These are phyloP conservation scores for Pleurotus tuber-regium DNA, from an alignment of 768 basidiomycete genomes.

Conservation along the genomic window DNA sequence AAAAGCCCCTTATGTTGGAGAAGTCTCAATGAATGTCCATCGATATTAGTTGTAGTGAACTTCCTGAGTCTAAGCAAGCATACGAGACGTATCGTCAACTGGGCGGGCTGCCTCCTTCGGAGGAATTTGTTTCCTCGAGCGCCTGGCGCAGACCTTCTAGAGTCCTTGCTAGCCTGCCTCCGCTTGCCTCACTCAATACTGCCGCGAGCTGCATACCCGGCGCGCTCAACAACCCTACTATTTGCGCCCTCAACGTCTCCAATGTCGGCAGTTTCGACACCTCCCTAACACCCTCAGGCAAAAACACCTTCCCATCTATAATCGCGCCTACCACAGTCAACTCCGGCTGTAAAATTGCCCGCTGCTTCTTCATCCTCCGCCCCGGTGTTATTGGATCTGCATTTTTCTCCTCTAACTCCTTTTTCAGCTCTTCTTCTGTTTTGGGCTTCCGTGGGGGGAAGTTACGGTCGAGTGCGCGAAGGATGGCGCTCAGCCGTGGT, in stretches of 20 bases:
- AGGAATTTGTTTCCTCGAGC: constrained; percentile 21
- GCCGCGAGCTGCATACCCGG: constrained; percentile 74
- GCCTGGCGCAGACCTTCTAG: constrained; percentile 69
- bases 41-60: too few relatives aligned
- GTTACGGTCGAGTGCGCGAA: constrained; percentile 63
- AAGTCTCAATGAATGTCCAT: too few relatives aligned
- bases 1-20: too few relatives aligned
- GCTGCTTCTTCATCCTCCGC: constrained; percentile 58
- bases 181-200: constrained; percentile 65
- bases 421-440: constrained; percentile 49
- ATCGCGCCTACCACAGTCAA: constrained; percentile 75
- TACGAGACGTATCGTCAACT: background rate
- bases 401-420: constrained; percentile 49
- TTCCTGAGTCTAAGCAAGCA: too few relatives aligned
- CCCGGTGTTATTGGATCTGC: constrained; percentile 71
- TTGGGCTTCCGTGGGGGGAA: constrained; percentile 59
- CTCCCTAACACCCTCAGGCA: constrained; percentile 53
- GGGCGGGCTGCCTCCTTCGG: constrained; percentile 13
- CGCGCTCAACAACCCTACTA: constrained; percentile 79
- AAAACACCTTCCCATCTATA: constrained; percentile 72
- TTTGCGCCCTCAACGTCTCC: constrained; percentile 74
- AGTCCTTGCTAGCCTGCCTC: constrained; percentile 67
- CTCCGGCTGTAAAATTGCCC: constrained; percentile 57
- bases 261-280: constrained; percentile 77
- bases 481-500: constrained; percentile 63